Percentiles rank a stretch among this genome's conserved stretches.
Conservation (phyloP, 768 basidiomycete genomes). For the Russula foetens region DNA sequence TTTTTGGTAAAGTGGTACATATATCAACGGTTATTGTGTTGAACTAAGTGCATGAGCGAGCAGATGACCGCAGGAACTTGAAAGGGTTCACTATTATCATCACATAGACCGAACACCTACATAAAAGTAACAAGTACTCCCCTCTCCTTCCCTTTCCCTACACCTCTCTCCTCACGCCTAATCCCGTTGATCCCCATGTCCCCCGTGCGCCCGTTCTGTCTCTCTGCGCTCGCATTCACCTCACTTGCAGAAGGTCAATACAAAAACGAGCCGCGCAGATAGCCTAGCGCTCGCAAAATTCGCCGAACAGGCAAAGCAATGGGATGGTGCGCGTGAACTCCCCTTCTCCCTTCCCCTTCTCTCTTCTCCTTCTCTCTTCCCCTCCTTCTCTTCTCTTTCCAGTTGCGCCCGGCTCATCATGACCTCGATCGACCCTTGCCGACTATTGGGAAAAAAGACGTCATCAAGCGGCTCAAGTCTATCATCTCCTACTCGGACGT, state of each 20-base stretch:
- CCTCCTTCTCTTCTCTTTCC: too few species aligned
- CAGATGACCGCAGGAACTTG: too few species aligned
- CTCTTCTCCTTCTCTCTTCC: too few species aligned
- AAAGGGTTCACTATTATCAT: too few species aligned
- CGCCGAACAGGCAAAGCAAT: slow-evolving; percentile 83
- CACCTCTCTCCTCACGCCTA: too few species aligned
- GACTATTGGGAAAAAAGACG: too few species aligned
- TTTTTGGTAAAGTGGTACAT: slow-evolving; percentile 9
- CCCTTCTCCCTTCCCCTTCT: background rate
- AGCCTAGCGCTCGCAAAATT: slow-evolving; percentile 64
- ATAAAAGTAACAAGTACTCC: background rate
- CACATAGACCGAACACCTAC: too few species aligned
- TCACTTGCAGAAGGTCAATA: slow-evolving; percentile 16
- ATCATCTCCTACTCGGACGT: slow-evolving; percentile 61
- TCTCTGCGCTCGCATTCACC: background rate
- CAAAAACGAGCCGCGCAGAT: slow-evolving; percentile 26
- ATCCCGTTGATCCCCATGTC: slow-evolving; percentile 2
- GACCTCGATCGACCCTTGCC: too few species aligned
- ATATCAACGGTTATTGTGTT: too few species aligned
- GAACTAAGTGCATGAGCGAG: too few species aligned
- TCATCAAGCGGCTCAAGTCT: slow-evolving; percentile 69
- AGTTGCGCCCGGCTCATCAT: background rate
- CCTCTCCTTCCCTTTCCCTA: background rate
- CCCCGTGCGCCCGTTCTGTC: slow-evolving; percentile 8
- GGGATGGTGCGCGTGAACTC: slow-evolving; percentile 52